Conservation (phyloP, 768 basidiomycete species). For the Suillus decipiens region DNA sequence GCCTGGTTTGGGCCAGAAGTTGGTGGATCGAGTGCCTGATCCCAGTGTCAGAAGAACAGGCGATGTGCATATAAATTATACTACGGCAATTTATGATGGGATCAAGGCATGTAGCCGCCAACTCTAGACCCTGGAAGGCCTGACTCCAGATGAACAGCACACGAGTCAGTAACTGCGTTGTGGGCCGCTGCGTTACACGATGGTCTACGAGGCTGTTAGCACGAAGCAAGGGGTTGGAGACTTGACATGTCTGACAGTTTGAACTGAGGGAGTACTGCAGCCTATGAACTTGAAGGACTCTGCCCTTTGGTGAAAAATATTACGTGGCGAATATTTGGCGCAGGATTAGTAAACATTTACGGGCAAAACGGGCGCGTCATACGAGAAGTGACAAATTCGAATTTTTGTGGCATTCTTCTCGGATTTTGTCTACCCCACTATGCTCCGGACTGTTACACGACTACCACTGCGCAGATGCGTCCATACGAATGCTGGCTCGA, state of each 20-base stretch:
- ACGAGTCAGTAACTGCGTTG: neutral
- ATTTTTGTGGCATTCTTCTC: neutral
- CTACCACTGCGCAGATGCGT: constrained; percentile 53
- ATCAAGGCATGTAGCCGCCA: neutral
- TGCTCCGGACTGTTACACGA: constrained; percentile 59
- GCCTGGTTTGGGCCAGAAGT: neutral
- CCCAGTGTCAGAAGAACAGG: neutral
- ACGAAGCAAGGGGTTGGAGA: neutral
- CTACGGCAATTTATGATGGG: neutral
- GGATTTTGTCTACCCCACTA: constrained; percentile 21
- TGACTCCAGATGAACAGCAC: neutral
- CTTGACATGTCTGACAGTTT: neutral
- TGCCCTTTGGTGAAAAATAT: too few relatives aligned
- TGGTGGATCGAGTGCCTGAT: neutral
- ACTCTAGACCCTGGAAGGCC: neutral
- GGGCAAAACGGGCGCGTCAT: constrained; percentile 1
- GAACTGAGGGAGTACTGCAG: too few relatives aligned
- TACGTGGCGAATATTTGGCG: neutral
- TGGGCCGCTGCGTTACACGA: neutral
- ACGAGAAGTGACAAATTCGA: constrained; percentile 3
- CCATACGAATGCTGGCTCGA: constrained; percentile 43
- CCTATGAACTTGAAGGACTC: too few relatives aligned
- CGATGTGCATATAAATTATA: neutral
- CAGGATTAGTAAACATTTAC: neutral
- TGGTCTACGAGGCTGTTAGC: neutral